Evolutionary conservation across 768 basidiomycete species (phyloP).

Genomic region (Mycena polygramma): DNA sequence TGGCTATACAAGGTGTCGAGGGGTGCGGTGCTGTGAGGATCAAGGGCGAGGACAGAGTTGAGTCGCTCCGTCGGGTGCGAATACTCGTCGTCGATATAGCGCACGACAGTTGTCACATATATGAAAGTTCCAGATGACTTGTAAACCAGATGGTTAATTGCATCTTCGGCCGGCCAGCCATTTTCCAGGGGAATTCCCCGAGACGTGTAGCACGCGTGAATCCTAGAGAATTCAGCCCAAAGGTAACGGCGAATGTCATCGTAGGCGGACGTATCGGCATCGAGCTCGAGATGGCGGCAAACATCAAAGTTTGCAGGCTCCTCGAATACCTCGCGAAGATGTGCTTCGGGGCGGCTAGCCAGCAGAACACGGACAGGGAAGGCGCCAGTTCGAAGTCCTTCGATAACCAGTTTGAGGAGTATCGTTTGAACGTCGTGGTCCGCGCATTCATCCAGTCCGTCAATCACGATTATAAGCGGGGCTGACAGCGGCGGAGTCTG

Average conservation of each 20-base stretch:
- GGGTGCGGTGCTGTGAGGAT: constrained; percentile 17
- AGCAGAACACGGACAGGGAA: constrained; percentile 8
- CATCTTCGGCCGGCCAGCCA: constrained; percentile 8
- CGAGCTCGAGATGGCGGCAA: constrained; percentile 9
- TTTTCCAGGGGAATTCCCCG: no score
- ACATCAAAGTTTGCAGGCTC: constrained; percentile 1
- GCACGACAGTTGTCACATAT: constrained; percentile 19
- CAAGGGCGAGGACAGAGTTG: constrained; percentile 4
- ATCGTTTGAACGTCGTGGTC: neutral
- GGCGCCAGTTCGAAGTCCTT: neutral
- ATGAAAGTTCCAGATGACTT: constrained; percentile 29
- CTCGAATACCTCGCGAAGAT: constrained; percentile 12
- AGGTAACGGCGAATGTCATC: constrained; percentile 12
- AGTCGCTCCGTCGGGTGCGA: constrained; percentile 23
- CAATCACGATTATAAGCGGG: constrained; percentile 25
- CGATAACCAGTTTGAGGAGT: constrained; percentile 11
- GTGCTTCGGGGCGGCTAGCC: constrained; percentile 18
- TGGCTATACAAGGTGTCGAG: constrained; percentile 23
- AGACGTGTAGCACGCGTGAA: no score
- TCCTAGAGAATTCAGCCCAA: constrained; percentile 10
- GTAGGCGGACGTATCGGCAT: constrained; percentile 6
- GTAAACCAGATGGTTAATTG: constrained; percentile 14
- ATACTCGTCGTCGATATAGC: constrained; percentile 21
- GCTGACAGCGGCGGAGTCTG: no score
- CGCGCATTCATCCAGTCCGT: constrained; percentile 22